These are phyloP conservation scores for Plantago major DNA, from an alignment of 257 asterid genomes.

Conservation along the genomic window DNA sequence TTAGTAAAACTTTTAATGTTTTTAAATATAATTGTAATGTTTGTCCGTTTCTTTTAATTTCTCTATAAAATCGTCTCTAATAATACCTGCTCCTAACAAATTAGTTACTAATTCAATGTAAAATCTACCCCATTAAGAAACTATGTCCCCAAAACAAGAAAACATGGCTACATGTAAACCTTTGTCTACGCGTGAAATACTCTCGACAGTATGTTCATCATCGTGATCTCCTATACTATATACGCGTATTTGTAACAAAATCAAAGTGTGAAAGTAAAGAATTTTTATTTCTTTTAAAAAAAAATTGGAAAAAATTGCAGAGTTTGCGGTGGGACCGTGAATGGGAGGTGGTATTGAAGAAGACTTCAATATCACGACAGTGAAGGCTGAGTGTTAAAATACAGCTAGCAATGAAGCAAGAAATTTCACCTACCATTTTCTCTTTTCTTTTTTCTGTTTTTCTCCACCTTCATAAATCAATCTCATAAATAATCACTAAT, in stretches of 20 bases:
- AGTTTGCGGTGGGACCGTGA: slow-evolving; percentile 32
- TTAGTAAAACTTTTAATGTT: too few relatives aligned
- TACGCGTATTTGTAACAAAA: slow-evolving; percentile 11
- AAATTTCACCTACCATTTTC: slow-evolving; percentile 62
- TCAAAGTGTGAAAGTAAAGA: neutral
- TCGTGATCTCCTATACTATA: too few relatives aligned
- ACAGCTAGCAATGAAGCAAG: slow-evolving; percentile 84
- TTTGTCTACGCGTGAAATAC: too few relatives aligned
- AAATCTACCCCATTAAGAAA: neutral
- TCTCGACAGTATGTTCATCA: too few relatives aligned
- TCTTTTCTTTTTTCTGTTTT: slow-evolving; percentile 12
- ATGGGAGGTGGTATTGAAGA: slow-evolving; percentile 32
- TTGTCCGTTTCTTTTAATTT: too few relatives aligned
- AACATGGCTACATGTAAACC: slow-evolving; percentile 11
- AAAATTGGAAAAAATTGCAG: too few relatives aligned
- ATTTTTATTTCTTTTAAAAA: too few relatives aligned
- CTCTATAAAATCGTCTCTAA: too few relatives aligned
- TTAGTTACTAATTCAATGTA: too few relatives aligned
- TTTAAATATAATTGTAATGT: too few relatives aligned
- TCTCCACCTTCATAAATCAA: neutral
- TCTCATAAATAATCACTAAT: neutral
- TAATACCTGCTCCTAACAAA: too few relatives aligned
- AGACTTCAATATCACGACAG: slow-evolving; percentile 80
- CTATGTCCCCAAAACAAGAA: neutral
- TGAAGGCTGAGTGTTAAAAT: slow-evolving; percentile 36